A percentile compares a stretch with the other conserved stretches of the same genome.
phyloP scores from a whole-genome alignment of 441 rosid genomes.

The Eutrema salsugineum region DNA sequence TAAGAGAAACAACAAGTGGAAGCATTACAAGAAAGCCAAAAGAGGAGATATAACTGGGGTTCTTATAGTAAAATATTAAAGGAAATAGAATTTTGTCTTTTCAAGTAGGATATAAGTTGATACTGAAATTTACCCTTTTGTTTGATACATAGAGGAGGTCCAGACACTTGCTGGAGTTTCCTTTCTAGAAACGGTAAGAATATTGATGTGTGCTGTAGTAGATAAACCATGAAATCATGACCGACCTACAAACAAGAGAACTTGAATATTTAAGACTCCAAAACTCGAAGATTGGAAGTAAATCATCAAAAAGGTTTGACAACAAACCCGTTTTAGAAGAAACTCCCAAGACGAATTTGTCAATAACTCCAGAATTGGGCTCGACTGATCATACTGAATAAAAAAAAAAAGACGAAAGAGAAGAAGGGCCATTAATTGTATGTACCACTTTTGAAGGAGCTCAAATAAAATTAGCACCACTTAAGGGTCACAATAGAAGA shows the following conservation, averaged over 20 bases:
- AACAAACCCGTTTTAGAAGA: conserved; percentile 69
- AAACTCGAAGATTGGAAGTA: neutral
- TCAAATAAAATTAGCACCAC: neutral
- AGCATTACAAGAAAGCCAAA: neutral
- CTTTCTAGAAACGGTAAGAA: conserved; percentile 52
- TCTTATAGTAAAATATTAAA: neutral
- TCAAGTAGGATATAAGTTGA: neutral
- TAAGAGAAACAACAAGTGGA: neutral
- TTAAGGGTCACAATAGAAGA: neutral
- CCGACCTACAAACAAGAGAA: conserved; percentile 57
- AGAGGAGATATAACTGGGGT: neutral
- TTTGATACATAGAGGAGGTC: conserved; percentile 45
- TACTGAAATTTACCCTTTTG: conserved; percentile 17
- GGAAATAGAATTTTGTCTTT: neutral
- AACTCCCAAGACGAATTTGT: conserved; percentile 63
- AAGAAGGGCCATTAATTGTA: neutral
- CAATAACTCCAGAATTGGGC: conserved; percentile 53
- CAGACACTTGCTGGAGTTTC: conserved; percentile 74
- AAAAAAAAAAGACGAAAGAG: conserved; percentile 10
- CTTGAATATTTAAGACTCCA: neutral
- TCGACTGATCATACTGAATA: conserved; percentile 47
- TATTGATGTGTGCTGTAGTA: conserved; percentile 57
- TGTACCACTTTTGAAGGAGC: neutral
- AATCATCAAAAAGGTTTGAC: conserved; percentile 2
- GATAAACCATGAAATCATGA: conserved; percentile 61